Conservation (phyloP, 805 yeast species). For the Saccharomycopsis sp. region DNA sequence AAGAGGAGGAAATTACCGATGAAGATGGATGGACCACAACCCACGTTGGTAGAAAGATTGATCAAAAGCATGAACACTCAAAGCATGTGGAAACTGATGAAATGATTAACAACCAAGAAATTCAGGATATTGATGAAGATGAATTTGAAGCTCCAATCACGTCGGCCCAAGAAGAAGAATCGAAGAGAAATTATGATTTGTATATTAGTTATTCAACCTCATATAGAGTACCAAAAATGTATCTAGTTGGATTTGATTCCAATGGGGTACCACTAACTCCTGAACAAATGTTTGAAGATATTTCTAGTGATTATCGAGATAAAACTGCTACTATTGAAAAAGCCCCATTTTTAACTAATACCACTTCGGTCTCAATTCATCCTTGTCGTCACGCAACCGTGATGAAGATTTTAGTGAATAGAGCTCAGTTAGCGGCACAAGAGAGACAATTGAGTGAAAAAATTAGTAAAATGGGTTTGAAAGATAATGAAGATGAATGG, state of each 20-base stretch:
- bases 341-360: slow-evolving; percentile 74
- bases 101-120: slow-evolving; percentile 23
- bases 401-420: slow-evolving; percentile 79
- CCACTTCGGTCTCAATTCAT: slow-evolving; percentile 77
- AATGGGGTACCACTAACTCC: slow-evolving; percentile 86
- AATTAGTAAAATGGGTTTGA: slow-evolving; percentile 42
- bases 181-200: slow-evolving; percentile 71
- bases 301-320: slow-evolving; percentile 82
- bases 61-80: background rate
- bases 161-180: slow-evolving; percentile 24
- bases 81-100: slow-evolving; percentile 2
- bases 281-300: slow-evolving; percentile 89
- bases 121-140: slow-evolving; percentile 43
- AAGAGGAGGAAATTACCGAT: slow-evolving; percentile 31
- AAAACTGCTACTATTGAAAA: slow-evolving; percentile 95
- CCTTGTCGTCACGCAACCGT: slow-evolving; percentile 95
- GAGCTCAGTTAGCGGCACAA: slow-evolving; percentile 48
- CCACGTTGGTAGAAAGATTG: slow-evolving; percentile 23
- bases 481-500: slow-evolving; percentile 43
- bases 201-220: slow-evolving; percentile 92
- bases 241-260: slow-evolving; percentile 76
- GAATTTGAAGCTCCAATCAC: slow-evolving; percentile 31
- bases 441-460: slow-evolving; percentile 33
- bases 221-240: slow-evolving; percentile 92
- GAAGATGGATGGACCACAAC: slow-evolving; percentile 55